Base-by-base conservation (phyloP, 2,329 filamentous ascomycete genomes). In the Colletotrichum sp. region DNA sequence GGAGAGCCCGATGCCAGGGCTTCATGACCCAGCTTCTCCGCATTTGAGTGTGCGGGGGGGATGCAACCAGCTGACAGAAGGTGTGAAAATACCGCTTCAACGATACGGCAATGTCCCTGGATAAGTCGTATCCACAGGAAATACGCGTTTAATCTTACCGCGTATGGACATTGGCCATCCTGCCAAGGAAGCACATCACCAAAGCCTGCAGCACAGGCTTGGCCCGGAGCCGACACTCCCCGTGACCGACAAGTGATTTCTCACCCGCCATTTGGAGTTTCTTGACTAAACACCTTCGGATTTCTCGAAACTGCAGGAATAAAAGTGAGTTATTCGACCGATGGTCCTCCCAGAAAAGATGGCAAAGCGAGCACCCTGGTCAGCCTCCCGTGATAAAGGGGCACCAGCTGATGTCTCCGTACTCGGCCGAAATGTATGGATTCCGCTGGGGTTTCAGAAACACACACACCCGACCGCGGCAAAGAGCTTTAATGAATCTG, bases 21-120 rank as follows among this genome's bases (percentile, higher is more conserved):
- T 64, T 34, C 64, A 30, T 67, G 36, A 63, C 34, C 52, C 71
- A 73, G 71, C 38, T 69, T 73, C 71, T 55, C 71, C 71, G 38
- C 71, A 73, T 55, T n/a, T 9, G 15, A 28, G 55, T 43, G 48
- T 72, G 61, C 70, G 61, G 32, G 36, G 36, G 67, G 6, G 16
- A 60, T 52, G 66, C 34, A 66, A 16, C 36, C 36, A 18, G 36
- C n/a, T 65, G 67, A 66, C 60, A 16, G 15, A 61, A 66, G 72
- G 71, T 36, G 48, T 48, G 72, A 74, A 21, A 18, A 71, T 30
- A 26, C 21, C 28, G 21, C 28, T 28, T 38, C 6, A 15, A 36
- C n/a, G 21, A 69, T 43, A 43, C 32, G 61, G 24, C 21, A 21
- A 21, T 30, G 16, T 28, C 8, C 12, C 34, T 55, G 43, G 28